Base-by-base conservation (phyloP, 495 filamentous ascomycete species). In the Aspergillus avenaceus region DNA sequence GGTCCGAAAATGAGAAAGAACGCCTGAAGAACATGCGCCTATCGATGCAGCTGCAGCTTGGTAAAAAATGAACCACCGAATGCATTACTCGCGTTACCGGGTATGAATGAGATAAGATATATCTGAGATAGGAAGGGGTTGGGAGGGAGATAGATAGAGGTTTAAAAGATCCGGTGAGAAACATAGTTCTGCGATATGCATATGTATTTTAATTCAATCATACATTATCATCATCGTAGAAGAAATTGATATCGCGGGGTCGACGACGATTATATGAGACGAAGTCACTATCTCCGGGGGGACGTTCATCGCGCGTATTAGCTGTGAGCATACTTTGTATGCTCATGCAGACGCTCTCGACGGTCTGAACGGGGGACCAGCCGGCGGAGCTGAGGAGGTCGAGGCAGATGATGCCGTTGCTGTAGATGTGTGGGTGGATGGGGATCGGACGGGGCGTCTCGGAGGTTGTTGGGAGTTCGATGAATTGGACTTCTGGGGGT, bases 321-420 rank as follows among this genome's bases (percentile, higher is more conserved):
- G 91, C 87, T 0, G 93, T 96, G 59, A 98, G 66, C 93, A 98
- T 98, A 70, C 90, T 96, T 71, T 98, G 93, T 38, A 98, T 82
- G 65, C 90, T 96, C 83, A 98, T 93, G 75, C 90, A 96, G 37
- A 98, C 83, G 58, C 87, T 95, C 74, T 98, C 91, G 11, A 96
- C 93, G 24, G 90, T 97, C 65, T 97, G 95, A 8, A 97, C 92
- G 0, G 93, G 93, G 11, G 84, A 90, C 93, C 93, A 98, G 54
- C 95, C 93, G 42, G 87, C 83, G 2, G 71, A 73, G 49, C 90
- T 88, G 14, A 98, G 85, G 0, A 98, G 84, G 56, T 98, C 95
- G 19, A 98, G 85, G 60, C 93, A 98, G 62, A 98, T 98, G 64
- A 96, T 91, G 44, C 93, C 93, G 66, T 98, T 98, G 53, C 87